Evolutionary conservation across 805 yeast genomes (phyloP), one percentile per base, ranked within the genome.

Genomic region (Brettanomyces bruxellensis): DNA sequence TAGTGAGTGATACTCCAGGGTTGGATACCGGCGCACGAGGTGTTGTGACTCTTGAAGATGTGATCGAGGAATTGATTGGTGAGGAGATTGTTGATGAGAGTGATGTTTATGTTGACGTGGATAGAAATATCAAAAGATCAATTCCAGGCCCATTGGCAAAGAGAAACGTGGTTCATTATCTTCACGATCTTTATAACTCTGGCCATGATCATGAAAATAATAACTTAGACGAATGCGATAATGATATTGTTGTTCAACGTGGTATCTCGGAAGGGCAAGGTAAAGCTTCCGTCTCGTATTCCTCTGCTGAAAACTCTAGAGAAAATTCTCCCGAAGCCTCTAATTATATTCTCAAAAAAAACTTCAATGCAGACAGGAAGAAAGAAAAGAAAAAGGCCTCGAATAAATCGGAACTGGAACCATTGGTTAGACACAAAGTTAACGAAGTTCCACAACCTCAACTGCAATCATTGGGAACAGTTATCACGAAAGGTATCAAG

Each of bases 81-180:
- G 98, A 91, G 66, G 99, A 91, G 63, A 91, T 91, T 58, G 91
- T 91, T 38, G 99, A 91, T 61, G 99, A 91, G 67, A 80, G 89
- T 24, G 99, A 91, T 61, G 97, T 93, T 18, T 89, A 85, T 59
- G 77, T 90, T 48, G 97, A 91, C 65, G 85, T 90, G 51, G 87
- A 87, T 64, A 85, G 86, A 52, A 87, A 87, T 49, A 88, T 90
- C 59, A 86, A 86, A 65, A 71, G 91, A 59, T 71, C 72, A 37
- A 77, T 76, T 49, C 91, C 91, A 1, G 90, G 90, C 9, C 91
- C 91, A 1, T 68, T 83, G 48, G 71, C 84, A 12, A 83, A 80
- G 58, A 68, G 86, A 55, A 83, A 82, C 56, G 73, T 83, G 54
- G 78, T 87, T 2, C 73, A 81, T 9, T 83, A 82, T 57, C 69